Base-by-base conservation (phyloP, 805 yeast species). In the Saturnispora ahearnii region DNA sequence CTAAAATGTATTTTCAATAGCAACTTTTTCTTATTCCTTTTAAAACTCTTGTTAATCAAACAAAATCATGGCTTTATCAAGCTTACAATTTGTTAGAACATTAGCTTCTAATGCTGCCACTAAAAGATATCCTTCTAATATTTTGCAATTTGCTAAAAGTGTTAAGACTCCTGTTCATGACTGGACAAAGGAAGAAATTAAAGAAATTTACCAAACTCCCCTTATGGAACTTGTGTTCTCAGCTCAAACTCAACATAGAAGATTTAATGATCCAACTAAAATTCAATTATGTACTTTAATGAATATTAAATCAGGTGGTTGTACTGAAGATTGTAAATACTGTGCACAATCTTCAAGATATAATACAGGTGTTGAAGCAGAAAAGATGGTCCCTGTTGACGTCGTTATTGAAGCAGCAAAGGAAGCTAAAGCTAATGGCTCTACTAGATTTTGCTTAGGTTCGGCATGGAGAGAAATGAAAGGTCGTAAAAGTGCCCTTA, bases 391-490 rank as follows among this genome's bases (percentile, higher is more conserved):
- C 12, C 65, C 71, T 26, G 60, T 83, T 10, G 88, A 82, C 5
- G 72, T 72, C n/a, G 90, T 85, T 1, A 64, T 81, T 56, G 71
- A 67, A 46, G 82, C 78, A 31, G 93, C 93, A 1, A 68, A 65
- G 48, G 73, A 72, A 46, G 90, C 93, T 11, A 81, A 82, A 57
- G 68, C 57, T 5, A 83, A 84, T 55, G 91, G 91, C 0, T 75
- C 84, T 1, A 85, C 93, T 0, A 71, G 93, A 55, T 85, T 85
- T 61, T 85, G 93, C 61, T 77, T 85, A 81, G 93, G 93, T 44
- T 87, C 91, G 10, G 93, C 93, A 2, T 86, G 91, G 93, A 74
- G 93, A 62, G 91, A 84, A 53, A 85, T 85, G 93, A 69, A 70
- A 45, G 91, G 93, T 15, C 70, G 93, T 45, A 84, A 82, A 62